These are phyloP conservation scores for Magnusiomyces clavatus DNA, from an alignment of 1,139 yeast genomes.

Conservation along the genomic window DNA sequence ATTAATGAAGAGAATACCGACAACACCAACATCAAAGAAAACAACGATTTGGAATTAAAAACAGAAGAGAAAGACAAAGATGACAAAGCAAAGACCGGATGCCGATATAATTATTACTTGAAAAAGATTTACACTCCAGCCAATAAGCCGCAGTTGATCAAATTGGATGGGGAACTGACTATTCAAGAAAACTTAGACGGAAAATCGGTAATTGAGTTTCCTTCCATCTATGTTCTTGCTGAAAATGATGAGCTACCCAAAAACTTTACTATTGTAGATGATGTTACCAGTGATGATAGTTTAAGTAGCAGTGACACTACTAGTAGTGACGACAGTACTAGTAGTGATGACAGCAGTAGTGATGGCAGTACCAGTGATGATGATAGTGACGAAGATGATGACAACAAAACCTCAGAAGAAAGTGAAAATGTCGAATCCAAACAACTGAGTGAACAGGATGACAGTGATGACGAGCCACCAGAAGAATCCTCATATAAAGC, in stretches of 20 bases:
- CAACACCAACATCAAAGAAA: background rate
- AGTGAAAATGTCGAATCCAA: background rate
- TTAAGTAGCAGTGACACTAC: slow-evolving; percentile 11
- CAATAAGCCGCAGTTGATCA: slow-evolving; percentile 17
- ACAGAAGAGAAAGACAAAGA: background rate
- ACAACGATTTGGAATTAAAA: background rate
- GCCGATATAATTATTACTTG: slow-evolving; percentile 14
- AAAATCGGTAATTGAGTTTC: slow-evolving; percentile 65
- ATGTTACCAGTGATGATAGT: slow-evolving; percentile 7
- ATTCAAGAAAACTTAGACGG: slow-evolving; percentile 45
- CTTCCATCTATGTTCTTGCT: slow-evolving; percentile 49
- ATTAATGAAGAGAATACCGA: no score
- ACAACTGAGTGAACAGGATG: background rate
- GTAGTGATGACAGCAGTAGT: slow-evolving; percentile 10
- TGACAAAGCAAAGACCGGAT: background rate
- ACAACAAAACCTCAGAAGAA: background rate
- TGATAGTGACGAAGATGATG: slow-evolving; percentile 1
- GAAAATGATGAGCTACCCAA: slow-evolving; percentile 18
- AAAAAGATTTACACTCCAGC: slow-evolving; percentile 19
- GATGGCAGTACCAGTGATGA: slow-evolving; percentile 2
- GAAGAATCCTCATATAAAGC: no score
- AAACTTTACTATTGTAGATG: slow-evolving; percentile 15
- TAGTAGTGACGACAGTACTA: slow-evolving; percentile 11
- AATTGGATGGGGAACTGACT: slow-evolving; percentile 18
- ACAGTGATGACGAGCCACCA: no score